These are phyloP conservation scores for Mimosa pudica DNA, from an alignment of 306 rosid species.

Conservation along the genomic window DNA sequence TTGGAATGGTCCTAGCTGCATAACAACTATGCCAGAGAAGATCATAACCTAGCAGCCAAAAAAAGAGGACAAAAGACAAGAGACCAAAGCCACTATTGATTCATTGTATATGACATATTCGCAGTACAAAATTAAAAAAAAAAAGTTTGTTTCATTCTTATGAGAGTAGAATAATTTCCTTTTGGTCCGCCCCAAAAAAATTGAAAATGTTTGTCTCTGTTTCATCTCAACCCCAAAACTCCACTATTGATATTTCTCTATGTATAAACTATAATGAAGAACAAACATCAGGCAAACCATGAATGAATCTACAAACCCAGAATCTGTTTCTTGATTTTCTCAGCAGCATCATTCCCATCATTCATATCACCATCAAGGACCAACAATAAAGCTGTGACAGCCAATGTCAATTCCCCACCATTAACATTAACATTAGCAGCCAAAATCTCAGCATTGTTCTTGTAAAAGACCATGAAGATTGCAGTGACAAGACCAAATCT, in stretches of 20 bases:
- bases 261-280: conserved; percentile 5
- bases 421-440: conserved; percentile 44
- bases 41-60: background rate
- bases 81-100: background rate
- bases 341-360: conserved; percentile 27
- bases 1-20: background rate
- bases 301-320: conserved; percentile 34
- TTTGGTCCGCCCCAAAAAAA: background rate
- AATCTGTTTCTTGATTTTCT: conserved; percentile 45
- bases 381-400: conserved; percentile 33
- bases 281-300: background rate
- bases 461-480: conserved; percentile 38
- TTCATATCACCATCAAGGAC: conserved; percentile 10
- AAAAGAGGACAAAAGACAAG: background rate
- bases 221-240: background rate
- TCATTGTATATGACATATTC: background rate
- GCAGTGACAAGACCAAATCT: conserved; percentile 29
- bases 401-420: conserved; percentile 36
- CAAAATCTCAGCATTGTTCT: conserved; percentile 39
- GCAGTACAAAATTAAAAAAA: background rate
- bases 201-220: background rate
- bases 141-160: background rate
- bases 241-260: background rate
- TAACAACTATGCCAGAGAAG: background rate
- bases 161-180: background rate